Evolutionary conservation across 352 stramenopile genomes (phyloP).

Genomic region (Pythium aquatile): DNA sequence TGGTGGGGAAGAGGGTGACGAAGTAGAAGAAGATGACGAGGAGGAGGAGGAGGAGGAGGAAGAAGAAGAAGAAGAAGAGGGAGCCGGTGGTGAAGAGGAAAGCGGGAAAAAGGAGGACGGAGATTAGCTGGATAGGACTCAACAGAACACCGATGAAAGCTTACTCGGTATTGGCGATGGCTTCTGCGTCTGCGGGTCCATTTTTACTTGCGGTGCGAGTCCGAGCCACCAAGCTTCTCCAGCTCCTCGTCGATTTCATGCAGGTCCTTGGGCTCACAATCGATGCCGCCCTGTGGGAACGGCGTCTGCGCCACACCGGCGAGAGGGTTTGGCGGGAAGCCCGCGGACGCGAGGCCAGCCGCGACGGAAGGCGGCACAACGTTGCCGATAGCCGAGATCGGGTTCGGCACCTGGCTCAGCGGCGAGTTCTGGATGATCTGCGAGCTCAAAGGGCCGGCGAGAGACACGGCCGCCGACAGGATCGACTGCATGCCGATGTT

Average conservation of each 20-base stretch:
- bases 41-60: conserved; percentile 27
- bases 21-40: conserved; percentile 21
- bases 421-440: conserved; percentile 74
- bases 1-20: conserved; percentile 23
- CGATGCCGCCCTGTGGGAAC: conserved; percentile 23
- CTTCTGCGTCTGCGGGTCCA: background rate
- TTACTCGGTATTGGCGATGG: background rate
- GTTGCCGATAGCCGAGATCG: conserved; percentile 60
- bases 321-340: conserved; percentile 46
- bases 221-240: conserved; percentile 59
- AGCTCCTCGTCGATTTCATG: conserved; percentile 66
- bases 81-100: background rate
- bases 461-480: conserved; percentile 69
- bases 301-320: conserved; percentile 11
- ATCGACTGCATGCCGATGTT: conserved; percentile 78
- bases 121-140: conserved; percentile 2
- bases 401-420: conserved; percentile 69
- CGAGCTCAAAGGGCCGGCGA: conserved; percentile 63
- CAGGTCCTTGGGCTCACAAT: conserved; percentile 61
- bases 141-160: conserved; percentile 5
- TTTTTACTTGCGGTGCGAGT: conserved; percentile 26
- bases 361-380: conserved; percentile 48
- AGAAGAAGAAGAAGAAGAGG: conserved; percentile 17
- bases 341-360: conserved; percentile 37
- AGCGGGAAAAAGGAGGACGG: conserved; percentile 1